Evolutionary conservation across 306 rosid genomes (phyloP).

Genomic region (Aeschynomene evenia): DNA sequence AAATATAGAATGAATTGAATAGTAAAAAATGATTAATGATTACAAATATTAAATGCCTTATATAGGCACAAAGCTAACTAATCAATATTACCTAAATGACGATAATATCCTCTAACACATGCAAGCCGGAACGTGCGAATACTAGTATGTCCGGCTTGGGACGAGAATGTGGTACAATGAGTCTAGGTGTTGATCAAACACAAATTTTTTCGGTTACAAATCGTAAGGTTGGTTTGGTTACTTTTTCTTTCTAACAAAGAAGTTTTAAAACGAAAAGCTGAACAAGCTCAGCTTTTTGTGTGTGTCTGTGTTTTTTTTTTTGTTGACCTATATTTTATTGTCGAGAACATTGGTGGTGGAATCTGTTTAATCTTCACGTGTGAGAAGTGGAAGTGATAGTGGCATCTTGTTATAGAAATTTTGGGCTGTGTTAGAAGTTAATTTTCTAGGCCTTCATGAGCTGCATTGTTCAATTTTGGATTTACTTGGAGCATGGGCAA

Average conservation of each 20-base stretch:
- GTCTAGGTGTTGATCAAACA: neutral
- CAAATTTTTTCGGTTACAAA: neutral
- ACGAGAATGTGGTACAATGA: too few species aligned
- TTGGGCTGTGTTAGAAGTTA: neutral
- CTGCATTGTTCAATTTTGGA: conserved; percentile 18
- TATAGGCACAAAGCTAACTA: too few species aligned
- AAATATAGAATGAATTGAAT: too few species aligned
- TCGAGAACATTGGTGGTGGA: conserved; percentile 9
- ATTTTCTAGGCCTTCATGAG: conserved; percentile 3
- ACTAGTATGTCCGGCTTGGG: too few species aligned
- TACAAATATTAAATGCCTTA: too few species aligned
- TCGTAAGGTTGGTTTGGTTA: neutral
- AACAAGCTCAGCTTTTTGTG: neutral
- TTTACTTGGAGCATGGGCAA: conserved; percentile 19
- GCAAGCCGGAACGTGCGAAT: too few species aligned
- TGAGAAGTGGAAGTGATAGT: neutral
- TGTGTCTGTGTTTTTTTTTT: neutral
- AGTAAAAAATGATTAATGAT: too few species aligned
- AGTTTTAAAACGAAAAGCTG: neutral
- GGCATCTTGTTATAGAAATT: neutral
- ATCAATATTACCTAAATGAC: too few species aligned
- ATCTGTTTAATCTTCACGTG: neutral
- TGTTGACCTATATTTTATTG: neutral
- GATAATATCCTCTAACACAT: too few species aligned
- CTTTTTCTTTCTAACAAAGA: neutral